phyloP scores from a whole-genome alignment of 495 filamentous ascomycete species.

The Platismatia glauca region DNA sequence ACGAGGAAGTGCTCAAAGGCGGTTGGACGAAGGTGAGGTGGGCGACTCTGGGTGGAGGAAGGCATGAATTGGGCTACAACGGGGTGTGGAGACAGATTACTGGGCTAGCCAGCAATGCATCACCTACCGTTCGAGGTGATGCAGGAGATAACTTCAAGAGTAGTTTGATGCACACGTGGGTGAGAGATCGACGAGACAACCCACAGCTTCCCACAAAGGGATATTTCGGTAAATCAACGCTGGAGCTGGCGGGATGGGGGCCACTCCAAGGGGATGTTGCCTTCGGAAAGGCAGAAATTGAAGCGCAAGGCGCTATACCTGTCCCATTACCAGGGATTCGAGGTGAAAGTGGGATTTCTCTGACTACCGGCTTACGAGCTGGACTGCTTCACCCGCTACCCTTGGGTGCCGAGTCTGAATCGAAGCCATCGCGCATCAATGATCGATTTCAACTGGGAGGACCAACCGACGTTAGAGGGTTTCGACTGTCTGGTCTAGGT shows the following conservation, averaged over 20 bases:
- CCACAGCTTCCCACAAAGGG: conserved; percentile 73
- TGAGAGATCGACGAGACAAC: conserved; percentile 68
- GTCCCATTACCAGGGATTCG: conserved; percentile 57
- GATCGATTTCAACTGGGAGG: conserved; percentile 94
- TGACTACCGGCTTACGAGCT: conserved; percentile 54
- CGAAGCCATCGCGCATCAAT: conserved; percentile 66
- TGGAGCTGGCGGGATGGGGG: conserved; percentile 82
- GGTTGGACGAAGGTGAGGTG: conserved; percentile 68
- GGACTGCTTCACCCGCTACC: conserved; percentile 56
- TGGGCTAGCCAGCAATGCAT: conserved; percentile 60
- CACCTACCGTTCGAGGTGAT: conserved; percentile 68
- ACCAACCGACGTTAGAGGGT: conserved; percentile 88
- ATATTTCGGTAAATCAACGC: conserved; percentile 62
- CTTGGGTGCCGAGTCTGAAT: conserved; percentile 41
- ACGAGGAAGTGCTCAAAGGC: conserved; percentile 83
- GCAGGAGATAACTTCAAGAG: conserved; percentile 89
- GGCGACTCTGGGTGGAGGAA: conserved; percentile 50
- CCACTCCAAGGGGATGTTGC: conserved; percentile 78
- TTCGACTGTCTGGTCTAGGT: conserved; percentile 79
- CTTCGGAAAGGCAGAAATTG: conserved; percentile 80
- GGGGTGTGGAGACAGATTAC: conserved; percentile 85
- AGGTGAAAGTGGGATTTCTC: conserved; percentile 64
- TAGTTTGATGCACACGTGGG: conserved; percentile 72
- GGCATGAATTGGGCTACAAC: conserved; percentile 69
- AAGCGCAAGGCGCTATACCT: conserved; percentile 64